These are phyloP conservation scores for Cyclocybe aegerita DNA, from an alignment of 768 basidiomycete species.

Conservation along the genomic window DNA sequence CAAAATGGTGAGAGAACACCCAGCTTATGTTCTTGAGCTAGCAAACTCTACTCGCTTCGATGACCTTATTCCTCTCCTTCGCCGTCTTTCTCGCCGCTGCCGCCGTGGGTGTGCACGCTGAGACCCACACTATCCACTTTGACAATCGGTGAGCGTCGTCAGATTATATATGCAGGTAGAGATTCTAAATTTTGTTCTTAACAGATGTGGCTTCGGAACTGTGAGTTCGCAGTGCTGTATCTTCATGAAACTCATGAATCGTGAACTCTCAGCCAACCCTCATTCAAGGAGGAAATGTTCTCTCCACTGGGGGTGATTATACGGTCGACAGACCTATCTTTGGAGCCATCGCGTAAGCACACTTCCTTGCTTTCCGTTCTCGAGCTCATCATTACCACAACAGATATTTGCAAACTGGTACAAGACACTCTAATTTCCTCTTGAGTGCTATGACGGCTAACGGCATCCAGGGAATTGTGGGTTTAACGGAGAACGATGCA, in stretches of 20 bases:
- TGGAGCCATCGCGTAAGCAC: slow-evolving; percentile 24
- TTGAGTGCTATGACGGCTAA: too few relatives aligned
- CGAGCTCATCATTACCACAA: not conserved
- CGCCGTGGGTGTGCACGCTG: slow-evolving; percentile 27
- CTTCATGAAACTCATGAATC: not conserved
- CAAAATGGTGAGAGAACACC: too few relatives aligned
- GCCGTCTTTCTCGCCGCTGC: not conserved
- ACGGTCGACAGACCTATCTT: slow-evolving; percentile 25
- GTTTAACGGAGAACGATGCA: slow-evolving; percentile 35
- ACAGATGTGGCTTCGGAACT: too few relatives aligned
- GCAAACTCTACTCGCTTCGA: too few relatives aligned
- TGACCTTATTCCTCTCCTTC: not conserved
- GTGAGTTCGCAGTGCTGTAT: not conserved
- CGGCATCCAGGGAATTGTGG: slow-evolving; percentile 24
- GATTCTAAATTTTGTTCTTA: not conserved
- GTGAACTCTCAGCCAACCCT: slow-evolving; percentile 18
- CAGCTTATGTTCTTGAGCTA: too few relatives aligned
- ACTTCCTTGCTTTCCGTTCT: not conserved
- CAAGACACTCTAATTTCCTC: too few relatives aligned
- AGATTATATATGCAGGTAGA: not conserved
- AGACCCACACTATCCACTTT: slow-evolving; percentile 44
- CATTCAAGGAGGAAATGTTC: slow-evolving; percentile 19
- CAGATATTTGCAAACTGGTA: slow-evolving; percentile 4
- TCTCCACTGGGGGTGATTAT: slow-evolving; percentile 28
- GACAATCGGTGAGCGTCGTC: slow-evolving; percentile 35